A percentile compares a stretch with the other conserved stretches of the same genome.
These are phyloP conservation scores for Porogramme epimiltina DNA, from an alignment of 1,284 basidiomycete species.

Conservation along the genomic window DNA sequence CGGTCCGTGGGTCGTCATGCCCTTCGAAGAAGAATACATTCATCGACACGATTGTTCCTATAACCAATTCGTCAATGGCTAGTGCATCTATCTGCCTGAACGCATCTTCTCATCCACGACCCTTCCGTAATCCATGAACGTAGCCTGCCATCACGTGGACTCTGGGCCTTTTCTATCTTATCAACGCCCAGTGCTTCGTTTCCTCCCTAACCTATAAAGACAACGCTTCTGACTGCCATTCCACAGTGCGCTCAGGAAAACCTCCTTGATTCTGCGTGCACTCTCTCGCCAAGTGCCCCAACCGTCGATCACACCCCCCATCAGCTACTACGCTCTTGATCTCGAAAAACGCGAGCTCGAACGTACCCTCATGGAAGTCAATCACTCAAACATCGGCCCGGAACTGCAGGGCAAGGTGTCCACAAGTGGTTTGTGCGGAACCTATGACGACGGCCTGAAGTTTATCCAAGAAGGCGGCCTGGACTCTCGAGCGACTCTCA, in stretches of 20 bases:
- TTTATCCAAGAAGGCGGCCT: slow-evolving; percentile 67
- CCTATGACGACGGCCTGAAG: slow-evolving; percentile 82
- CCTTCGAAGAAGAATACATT: too few relatives aligned
- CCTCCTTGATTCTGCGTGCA: slow-evolving; percentile 82
- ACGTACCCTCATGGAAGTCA: slow-evolving; percentile 77
- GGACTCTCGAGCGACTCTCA: slow-evolving; percentile 25
- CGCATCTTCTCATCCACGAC: background rate
- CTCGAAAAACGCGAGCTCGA: slow-evolving; percentile 87
- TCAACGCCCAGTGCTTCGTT: slow-evolving; percentile 2
- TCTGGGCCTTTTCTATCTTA: slow-evolving; percentile 6
- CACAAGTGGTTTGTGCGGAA: slow-evolving; percentile 86
- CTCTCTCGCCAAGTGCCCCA: slow-evolving; percentile 57
- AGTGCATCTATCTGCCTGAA: too few relatives aligned
- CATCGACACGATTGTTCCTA: too few relatives aligned
- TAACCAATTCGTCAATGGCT: too few relatives aligned
- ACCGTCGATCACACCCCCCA: slow-evolving; percentile 44
- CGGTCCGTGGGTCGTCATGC: too few relatives aligned
- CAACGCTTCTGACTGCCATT: slow-evolving; percentile 2
- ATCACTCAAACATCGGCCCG: slow-evolving; percentile 63
- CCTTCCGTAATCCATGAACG: background rate
- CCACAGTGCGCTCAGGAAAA: slow-evolving; percentile 83
- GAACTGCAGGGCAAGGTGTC: slow-evolving; percentile 69
- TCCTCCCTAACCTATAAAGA: background rate
- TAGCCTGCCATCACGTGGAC: slow-evolving; percentile 10
- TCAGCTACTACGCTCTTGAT: slow-evolving; percentile 93